These are phyloP conservation scores for Juglanconis juglandina DNA, from an alignment of 2,329 filamentous ascomycete genomes.

Conservation along the genomic window DNA sequence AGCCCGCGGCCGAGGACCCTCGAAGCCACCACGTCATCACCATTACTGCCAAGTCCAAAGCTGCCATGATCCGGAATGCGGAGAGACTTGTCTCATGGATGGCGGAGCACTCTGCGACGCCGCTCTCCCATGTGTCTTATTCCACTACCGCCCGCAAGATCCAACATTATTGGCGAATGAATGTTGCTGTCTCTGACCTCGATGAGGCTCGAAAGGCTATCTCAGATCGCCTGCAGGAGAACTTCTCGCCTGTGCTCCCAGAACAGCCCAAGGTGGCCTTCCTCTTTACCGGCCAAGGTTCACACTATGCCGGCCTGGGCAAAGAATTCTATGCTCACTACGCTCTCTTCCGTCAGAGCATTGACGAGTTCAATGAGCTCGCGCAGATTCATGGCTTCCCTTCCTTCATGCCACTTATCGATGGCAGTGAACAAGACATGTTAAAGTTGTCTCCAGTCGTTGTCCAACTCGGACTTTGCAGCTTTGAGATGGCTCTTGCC, in stretches of 20 bases:
- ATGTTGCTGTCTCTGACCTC: constrained; percentile 40
- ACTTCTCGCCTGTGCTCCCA: constrained; percentile 39
- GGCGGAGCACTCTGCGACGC: constrained; percentile 46
- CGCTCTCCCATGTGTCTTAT: constrained; percentile 59
- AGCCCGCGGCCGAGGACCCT: constrained; percentile 39
- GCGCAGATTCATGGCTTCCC: constrained; percentile 51
- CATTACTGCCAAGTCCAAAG: constrained; percentile 53
- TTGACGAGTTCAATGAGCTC: constrained; percentile 56
- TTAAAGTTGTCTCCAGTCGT: constrained; percentile 46
- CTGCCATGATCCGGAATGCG: constrained; percentile 57
- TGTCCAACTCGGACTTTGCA: constrained; percentile 52
- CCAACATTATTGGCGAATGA: constrained; percentile 57
- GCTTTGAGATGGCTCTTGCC: constrained; percentile 56
- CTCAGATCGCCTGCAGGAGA: constrained; percentile 38
- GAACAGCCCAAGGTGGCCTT: constrained; percentile 48
- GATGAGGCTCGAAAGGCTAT: constrained; percentile 42
- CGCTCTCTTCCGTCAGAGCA: constrained; percentile 46
- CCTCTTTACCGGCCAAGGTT: constrained; percentile 56
- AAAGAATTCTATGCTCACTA: constrained; percentile 47
- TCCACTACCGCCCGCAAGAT: constrained; percentile 64
- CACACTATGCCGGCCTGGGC: constrained; percentile 50
- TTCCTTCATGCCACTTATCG: constrained; percentile 50
- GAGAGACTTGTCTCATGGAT: constrained; percentile 53
- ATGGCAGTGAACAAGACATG: constrained; percentile 42
- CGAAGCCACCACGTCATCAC: constrained; percentile 57